A percentile compares a stretch with the other conserved stretches of the same genome.
Evolutionary conservation across 1,284 basidiomycete species (phyloP).

Genomic region (Ustilago bromivora): DNA sequence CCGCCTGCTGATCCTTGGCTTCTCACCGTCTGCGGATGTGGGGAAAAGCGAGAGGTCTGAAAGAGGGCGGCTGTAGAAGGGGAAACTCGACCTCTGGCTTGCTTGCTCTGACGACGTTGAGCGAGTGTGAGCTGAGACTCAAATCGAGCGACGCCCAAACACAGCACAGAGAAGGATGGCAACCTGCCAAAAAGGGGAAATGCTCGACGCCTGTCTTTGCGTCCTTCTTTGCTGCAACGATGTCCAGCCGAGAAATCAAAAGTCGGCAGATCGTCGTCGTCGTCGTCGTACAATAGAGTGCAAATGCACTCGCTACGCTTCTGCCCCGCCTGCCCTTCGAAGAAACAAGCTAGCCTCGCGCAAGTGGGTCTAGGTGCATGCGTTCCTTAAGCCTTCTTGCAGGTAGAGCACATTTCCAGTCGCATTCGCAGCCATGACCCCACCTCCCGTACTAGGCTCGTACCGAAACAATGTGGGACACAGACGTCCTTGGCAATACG

Average conservation of each 20-base stretch:
- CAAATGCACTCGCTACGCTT: not conserved
- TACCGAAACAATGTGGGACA: not conserved
- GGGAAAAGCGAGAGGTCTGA: not conserved
- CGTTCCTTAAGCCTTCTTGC: not conserved
- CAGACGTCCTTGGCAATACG: not conserved
- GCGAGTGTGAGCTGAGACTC: not conserved
- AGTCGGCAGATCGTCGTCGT: conserved; percentile 7
- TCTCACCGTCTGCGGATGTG: not conserved
- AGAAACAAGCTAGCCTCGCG: not conserved
- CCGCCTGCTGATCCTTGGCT: conserved; percentile 12
- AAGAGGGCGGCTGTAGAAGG: conserved; percentile 6
- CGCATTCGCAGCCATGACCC: not conserved
- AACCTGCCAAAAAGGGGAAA: conserved; percentile 4
- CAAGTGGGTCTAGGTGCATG: not conserved
- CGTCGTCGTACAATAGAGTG: too few species aligned
- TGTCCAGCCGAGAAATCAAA: conserved; percentile 1
- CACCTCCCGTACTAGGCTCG: not conserved
- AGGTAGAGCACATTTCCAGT: not conserved
- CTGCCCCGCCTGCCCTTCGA: conserved; percentile 2
- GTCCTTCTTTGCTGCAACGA: not conserved
- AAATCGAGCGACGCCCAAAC: conserved; percentile 11
- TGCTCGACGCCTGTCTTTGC: not conserved
- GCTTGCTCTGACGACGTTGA: conserved; percentile 1
- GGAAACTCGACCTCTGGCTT: conserved; percentile 9
- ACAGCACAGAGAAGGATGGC: not conserved